Evolutionary conservation across 305 asterid genomes (phyloP), one percentile per base, ranked within the genome.

Genomic region (Lippia alba): DNA sequence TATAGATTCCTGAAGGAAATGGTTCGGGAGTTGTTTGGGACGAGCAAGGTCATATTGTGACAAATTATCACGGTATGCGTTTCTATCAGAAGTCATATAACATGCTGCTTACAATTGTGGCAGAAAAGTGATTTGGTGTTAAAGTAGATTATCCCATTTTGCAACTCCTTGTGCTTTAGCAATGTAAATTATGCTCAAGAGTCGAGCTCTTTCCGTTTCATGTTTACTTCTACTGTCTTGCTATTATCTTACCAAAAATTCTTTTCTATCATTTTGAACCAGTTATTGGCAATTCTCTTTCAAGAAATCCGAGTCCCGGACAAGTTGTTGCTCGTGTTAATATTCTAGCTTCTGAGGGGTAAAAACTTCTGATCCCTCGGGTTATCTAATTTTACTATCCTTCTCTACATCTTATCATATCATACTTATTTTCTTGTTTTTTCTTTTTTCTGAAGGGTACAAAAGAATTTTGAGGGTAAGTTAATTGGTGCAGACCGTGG

Each of bases 21-120:
- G 99, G 99, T 54, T 94, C 99, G 0, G 99, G 99, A 69, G 93
- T 91, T 46, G 94, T 94, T 41, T 94, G 99, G 99, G 99, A 94
- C 79, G 89, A 78, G 6, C 87, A 80, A 70, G 99, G 99, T 65
- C 97, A 94, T 81, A 90, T 94, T 75, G 95, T 94, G 32, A 94
- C 99, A 69, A 94, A 94, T 81, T 94, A 88, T 73, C 99, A 94
- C 15, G 99, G 99, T 94, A 91, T 76, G 81, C 54, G 49, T 39
- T 73, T 39, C 58, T 67, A 12, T 48, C 33, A 5, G 17, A 60
- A 63, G n/a, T 51, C n/a, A n/a, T n/a, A n/a, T n/a, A n/a, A n/a
- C n/a, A n/a, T n/a, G n/a, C n/a, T n/a, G n/a, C n/a, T n/a, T n/a
- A n/a, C n/a, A n/a, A n/a, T n/a, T n/a, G n/a, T n/a, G n/a, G n/a